Percentiles rank a stretch among this genome's conserved stretches.
Conservation (phyloP, 139 green algal genomes). For the Closterium sp. region DNA sequence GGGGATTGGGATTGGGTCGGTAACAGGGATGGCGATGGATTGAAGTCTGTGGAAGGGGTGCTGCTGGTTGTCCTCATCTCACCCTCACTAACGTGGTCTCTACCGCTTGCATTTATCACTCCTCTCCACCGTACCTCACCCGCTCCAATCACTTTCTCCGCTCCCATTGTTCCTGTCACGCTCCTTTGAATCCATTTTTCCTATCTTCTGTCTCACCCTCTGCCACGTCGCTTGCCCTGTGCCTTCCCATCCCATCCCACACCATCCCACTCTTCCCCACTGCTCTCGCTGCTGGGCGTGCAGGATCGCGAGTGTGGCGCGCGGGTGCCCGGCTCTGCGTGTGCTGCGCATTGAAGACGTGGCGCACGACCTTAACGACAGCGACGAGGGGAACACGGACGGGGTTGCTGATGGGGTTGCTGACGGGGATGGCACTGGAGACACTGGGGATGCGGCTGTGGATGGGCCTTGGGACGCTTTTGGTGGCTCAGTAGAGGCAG, state of each 20-base stretch:
- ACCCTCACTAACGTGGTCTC: not conserved
- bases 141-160: too few species aligned
- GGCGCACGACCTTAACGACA: conserved; percentile 26
- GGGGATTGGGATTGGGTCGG: not conserved
- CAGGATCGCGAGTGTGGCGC: conserved; percentile 10
- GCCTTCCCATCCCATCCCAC: not conserved
- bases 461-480: not conserved
- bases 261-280: too few species aligned
- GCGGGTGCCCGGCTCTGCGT: conserved; percentile 5
- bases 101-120: too few species aligned
- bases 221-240: not conserved
- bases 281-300: too few species aligned
- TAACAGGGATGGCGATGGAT: not conserved
- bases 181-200: not conserved
- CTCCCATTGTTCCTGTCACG: too few species aligned
- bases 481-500: too few species aligned
- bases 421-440: not conserved
- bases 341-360: conserved; percentile 27
- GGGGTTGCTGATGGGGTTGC: not conserved
- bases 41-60: not conserved
- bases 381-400: not conserved
- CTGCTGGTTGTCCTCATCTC: not conserved
- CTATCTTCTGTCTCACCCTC: not conserved
- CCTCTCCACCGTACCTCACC: too few species aligned
- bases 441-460: not conserved